Base-by-base conservation (phyloP, 2,329 filamentous ascomycete genomes). In the Anthostomella pinea region DNA sequence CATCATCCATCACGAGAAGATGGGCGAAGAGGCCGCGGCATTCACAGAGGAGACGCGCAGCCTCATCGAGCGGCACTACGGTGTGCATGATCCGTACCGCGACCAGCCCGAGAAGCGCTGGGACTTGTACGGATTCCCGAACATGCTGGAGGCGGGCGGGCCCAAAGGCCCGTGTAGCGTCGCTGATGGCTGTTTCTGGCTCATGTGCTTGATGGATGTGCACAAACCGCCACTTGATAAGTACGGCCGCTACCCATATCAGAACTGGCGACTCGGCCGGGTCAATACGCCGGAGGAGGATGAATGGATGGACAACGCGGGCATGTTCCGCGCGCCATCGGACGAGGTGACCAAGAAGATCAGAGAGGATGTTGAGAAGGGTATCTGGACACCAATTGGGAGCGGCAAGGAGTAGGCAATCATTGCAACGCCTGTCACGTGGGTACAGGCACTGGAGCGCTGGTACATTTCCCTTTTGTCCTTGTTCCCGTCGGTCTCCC, bases 161-260 rank as follows among this genome's bases (percentile, higher is more conserved):
- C 49, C 51, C 8, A 43, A 39, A 22, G 43, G 29, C 15, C 34
- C 46, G 7, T 40, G 41, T 14, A 41, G 41, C 10, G 39, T 48
- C 10, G 48, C 47, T 19, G 31, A 45, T 22, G 46, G 49, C 26
- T 38, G 32, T 8, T 53, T 52, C 28, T 57, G 55, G 52, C 38
- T 54, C 17, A 33, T 46, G 16, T 49, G 40, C 43, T 23, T 58
- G 18, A 45, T 58, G 39, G 53, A 59, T 28, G 41, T 51, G 4
- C 57, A 58, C 33, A 42, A 47, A 33, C 52, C 56, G 5, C 45
- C 55, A 10, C 38, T 60, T 10, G 47, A 54, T 10, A 30, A 19
- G 11, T 59, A 46, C 39, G 54, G 49, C n/a, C 39, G 52, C 10
- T 60, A 57, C 39, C 56, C 56, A 7, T 59, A 56, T 23, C 37